These are phyloP conservation scores for Aspergillus eucalypticola DNA, from an alignment of 2,329 filamentous ascomycete species.

Conservation along the genomic window DNA sequence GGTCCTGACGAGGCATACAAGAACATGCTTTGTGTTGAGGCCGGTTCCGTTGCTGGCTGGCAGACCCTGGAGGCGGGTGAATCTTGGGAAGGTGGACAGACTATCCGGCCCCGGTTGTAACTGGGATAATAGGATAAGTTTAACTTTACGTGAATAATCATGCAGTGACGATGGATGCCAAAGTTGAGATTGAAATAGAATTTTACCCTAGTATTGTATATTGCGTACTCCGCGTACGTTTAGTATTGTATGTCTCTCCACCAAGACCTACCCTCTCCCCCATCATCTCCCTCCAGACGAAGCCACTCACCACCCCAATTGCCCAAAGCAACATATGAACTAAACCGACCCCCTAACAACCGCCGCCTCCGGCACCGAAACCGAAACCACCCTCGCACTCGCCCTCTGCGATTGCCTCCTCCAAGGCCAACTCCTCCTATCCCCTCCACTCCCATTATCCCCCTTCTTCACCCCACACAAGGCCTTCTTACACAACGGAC, in stretches of 20 bases:
- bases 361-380: background rate
- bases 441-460: background rate
- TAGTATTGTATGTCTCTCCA: background rate
- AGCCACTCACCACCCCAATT: background rate
- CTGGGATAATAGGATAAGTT: background rate
- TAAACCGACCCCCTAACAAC: background rate
- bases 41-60: conserved; percentile 80
- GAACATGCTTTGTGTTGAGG: conserved; percentile 93
- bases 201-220: background rate
- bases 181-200: background rate
- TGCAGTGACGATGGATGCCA: background rate
- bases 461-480: background rate
- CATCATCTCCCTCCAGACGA: background rate
- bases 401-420: background rate
- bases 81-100: conserved; percentile 65
- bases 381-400: background rate
- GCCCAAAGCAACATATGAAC: background rate
- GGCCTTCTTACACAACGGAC: conserved; percentile 78
- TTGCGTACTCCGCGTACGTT: no score
- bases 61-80: conserved; percentile 79
- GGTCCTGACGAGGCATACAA: conserved; percentile 85
- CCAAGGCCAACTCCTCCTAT: background rate
- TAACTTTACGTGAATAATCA: background rate
- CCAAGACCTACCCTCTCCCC: background rate
- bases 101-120: conserved; percentile 49